Evolutionary conservation across 2,329 filamentous ascomycete genomes (phyloP).

Genomic region (Fragosphaeria purpurea): DNA sequence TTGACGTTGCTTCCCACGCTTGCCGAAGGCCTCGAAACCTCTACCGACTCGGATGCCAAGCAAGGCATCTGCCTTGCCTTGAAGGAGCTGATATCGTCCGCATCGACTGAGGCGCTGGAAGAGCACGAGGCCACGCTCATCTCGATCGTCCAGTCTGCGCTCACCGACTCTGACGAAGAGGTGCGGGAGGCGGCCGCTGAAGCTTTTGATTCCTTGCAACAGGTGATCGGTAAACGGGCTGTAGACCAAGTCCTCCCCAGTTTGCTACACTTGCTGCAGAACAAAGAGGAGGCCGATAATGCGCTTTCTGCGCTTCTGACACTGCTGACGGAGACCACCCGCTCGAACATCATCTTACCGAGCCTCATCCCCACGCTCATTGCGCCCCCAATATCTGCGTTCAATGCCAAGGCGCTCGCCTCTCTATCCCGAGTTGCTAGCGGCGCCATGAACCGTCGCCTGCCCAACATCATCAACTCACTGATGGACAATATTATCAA

Average conservation of each 20-base stretch:
- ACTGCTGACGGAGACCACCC: slow-evolving; percentile 81
- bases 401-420: slow-evolving; percentile 89
- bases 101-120: slow-evolving; percentile 78
- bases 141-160: slow-evolving; percentile 81
- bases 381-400: slow-evolving; percentile 78
- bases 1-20: slow-evolving; percentile 81
- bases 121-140: slow-evolving; percentile 94
- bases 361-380: slow-evolving; percentile 92
- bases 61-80: slow-evolving; percentile 97
- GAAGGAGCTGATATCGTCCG: slow-evolving; percentile 83
- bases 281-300: slow-evolving; percentile 80
- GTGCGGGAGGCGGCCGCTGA: slow-evolving; percentile 94
- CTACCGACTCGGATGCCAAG: slow-evolving; percentile 83
- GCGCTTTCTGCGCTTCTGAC: slow-evolving; percentile 88
- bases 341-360: slow-evolving; percentile 92
- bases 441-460: slow-evolving; percentile 76
- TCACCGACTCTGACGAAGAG: slow-evolving; percentile 81
- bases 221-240: slow-evolving; percentile 85
- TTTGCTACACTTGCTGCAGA: slow-evolving; percentile 79
- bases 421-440: slow-evolving; percentile 89
- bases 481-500: slow-evolving; percentile 87
- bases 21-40: slow-evolving; percentile 79
- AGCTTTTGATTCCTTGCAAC: slow-evolving; percentile 90
- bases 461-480: slow-evolving; percentile 84
- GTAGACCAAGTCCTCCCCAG: slow-evolving; percentile 93